These are phyloP conservation scores for Phytophthora foliorum DNA, from an alignment of 352 stramenopile genomes.

Conservation along the genomic window DNA sequence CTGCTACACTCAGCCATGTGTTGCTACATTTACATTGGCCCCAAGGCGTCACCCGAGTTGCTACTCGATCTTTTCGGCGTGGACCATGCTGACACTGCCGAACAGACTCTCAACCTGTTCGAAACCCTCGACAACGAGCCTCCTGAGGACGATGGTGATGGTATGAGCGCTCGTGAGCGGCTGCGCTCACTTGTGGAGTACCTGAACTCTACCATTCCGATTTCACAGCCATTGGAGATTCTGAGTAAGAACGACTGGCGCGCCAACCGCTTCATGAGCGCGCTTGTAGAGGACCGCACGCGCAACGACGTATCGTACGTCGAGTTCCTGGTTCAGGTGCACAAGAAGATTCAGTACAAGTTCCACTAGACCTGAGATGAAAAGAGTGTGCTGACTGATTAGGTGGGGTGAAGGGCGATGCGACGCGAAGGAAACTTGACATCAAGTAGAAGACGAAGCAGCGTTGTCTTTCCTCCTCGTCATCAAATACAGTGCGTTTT, in stretches of 20 bases:
- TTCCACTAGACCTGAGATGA: constrained; percentile 71
- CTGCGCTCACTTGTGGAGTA: constrained; percentile 81
- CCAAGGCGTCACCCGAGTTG: constrained; percentile 70
- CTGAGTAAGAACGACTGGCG: constrained; percentile 89
- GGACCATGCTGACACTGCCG: constrained; percentile 81
- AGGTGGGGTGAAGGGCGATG: constrained; percentile 21
- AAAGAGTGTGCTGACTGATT: constrained; percentile 14
- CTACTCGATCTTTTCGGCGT: constrained; percentile 88
- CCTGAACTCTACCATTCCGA: constrained; percentile 85
- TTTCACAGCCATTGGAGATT: constrained; percentile 87
- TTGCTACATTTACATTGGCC: constrained; percentile 91
- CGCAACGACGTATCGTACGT: constrained; percentile 91
- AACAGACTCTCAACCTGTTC: constrained; percentile 76
- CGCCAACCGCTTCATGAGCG: constrained; percentile 85
- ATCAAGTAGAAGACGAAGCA: constrained; percentile 25
- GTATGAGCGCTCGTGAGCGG: constrained; percentile 68
- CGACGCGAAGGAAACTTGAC: constrained; percentile 33
- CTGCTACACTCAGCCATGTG: constrained; percentile 89
- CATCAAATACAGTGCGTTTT: constrained; percentile 45
- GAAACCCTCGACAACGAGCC: constrained; percentile 66
- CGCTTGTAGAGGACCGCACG: constrained; percentile 88
- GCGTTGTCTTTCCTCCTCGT: constrained; percentile 25
- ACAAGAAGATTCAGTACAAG: constrained; percentile 94
- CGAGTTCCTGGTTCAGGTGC: constrained; percentile 90
- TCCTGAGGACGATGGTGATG: constrained; percentile 38